Base-by-base conservation (phyloP, 1,284 basidiomycete genomes). In the Singerocomus inundabilis region DNA sequence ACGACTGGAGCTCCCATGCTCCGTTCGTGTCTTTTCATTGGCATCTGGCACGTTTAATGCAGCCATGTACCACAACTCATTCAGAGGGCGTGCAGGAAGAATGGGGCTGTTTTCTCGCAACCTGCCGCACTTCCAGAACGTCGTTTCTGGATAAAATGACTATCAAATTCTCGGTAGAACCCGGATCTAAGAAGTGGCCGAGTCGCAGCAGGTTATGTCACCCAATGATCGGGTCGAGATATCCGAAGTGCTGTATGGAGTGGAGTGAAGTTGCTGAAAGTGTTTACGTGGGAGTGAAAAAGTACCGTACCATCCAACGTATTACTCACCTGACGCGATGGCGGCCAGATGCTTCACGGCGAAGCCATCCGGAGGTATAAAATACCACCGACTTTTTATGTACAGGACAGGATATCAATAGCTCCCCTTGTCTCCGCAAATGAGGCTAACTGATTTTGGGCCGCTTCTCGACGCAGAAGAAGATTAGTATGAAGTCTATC, bases 301-400 rank as follows among this genome's bases (percentile, higher is more conserved):
- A 38, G 35, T 37, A 26, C 10, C 7, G 37, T 38, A 18, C n/a
- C n/a, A n/a, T 21, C 21, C 32, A 34, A 25, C 1, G 7, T 18
- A 51, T 33, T 34, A 49, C 59, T 57, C 51, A 55, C 58, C 47
- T 60, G 58, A 50, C 39, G 5, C 21, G n/a, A 25, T 30, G 15
- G 9, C 29, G 21, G 11, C 12, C n/a, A 26, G 12, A 15, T 15
- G 16, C 12, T 38, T 21, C 29, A 24, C 12, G 28, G 33, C 31
- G 26, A 34, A 26, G 18, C 6, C 26, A 8, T 28, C 40, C n/a
- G 21, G 16, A 40, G 24, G 29, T 32, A 15, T n/a, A 31, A 44
- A 44, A 39, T 16, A 15, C 21, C 9, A 26, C 12, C 18, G 12
- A 18, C n/a, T n/a, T 42, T 36, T 54, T 24, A 15, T 24, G 46